Base-by-base conservation (phyloP, 1,284 basidiomycete genomes). In the Irpex sp. region DNA sequence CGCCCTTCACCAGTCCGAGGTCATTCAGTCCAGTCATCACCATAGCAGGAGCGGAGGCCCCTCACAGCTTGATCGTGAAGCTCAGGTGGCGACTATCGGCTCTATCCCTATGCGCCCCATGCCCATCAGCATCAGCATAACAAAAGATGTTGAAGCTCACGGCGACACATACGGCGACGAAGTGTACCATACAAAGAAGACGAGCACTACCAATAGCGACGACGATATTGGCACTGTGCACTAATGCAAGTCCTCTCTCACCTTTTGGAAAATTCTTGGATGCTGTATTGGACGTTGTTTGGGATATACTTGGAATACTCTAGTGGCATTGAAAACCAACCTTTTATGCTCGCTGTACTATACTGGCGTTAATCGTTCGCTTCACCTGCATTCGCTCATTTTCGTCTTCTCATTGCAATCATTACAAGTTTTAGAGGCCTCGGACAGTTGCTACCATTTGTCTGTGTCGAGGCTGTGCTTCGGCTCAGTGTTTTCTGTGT, bases 121-220 rank as follows among this genome's bases (percentile, higher is more conserved):
- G 42, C 53, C 59, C 8, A 66, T 66, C 48, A 63, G 52, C 49
- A 66, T 66, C 61, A 64, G 55, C 61, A 61, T 66, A 54, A 66
- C 61, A n/a, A 64, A 66, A 58, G 64, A 66, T 57, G 61, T 66
- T 39, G 64, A 66, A 54, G 64, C 64, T 3, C 49, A 60, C 49
- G 56, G 53, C 35, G 58, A 59, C 47, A 60, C 56, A 28, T 39
- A 57, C 37, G 52, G 59, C 52, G 57, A 62, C 45, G 52, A 42
- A 12, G 42, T 55, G 59, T 60, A 57, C 47, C 45, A 48, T 33
- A 36, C 39, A 18, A 36, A 53, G 48, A 58, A 53, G 57, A 37
- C 47, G 48, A 53, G 36, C 23, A 37, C 33, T 18, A 19, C 52
- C 55, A 28, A 48, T 39, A 57, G 56, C 60, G 60, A 58, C 21